Base-by-base conservation (phyloP, 148 eudicot species). In the Vaccinium vitisidaea region DNA sequence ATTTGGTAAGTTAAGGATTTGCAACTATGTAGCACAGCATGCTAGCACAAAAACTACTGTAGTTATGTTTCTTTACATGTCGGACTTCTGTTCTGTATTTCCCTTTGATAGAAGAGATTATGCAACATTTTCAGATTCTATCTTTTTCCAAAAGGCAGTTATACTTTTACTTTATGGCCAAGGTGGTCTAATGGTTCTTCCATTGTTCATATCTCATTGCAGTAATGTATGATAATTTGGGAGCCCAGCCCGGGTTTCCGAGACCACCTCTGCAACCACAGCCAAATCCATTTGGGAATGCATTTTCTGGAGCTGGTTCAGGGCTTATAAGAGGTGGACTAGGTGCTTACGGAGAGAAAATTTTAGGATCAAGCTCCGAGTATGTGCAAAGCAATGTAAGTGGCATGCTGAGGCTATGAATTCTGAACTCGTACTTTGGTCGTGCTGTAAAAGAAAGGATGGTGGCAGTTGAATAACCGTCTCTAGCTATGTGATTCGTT, bases 311-410 rank as follows among this genome's bases (percentile, higher is more conserved):
- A 78, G 92, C 95, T 32, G 90, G 98, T 58, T 91, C 95, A 25
- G 98, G 98, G 77, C 88, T 97, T 81, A 91, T 97, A 61, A 92
- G 89, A 83, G 89, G 94, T 87, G 99, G 98, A 84, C 88, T 97
- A 84, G 94, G 98, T 84, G 99, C 98, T 12, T 97, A 95, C 87
- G 99, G 99, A 53, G 98, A 94, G 89, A 97, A 86, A 84, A 91
- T 97, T 58, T 79, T 97, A 1, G 99, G 98, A 80, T 95, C 98
- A 15, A 93, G 99, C 84, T 97, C 99, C 2, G 98, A 95, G 81
- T 97, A 95, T 86, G 98, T 97, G 79, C 98, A 97, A 88, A 97
- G 98, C 91, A 97, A 97, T 90, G 99, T 95, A 88, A 95, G 98
- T 93, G 58, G 25, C 80, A 39, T 16, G 13, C 49, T 5, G 6